Evolutionary conservation across 2,329 filamentous ascomycete genomes (phyloP).

Genomic region (Penicillium vulpinum): DNA sequence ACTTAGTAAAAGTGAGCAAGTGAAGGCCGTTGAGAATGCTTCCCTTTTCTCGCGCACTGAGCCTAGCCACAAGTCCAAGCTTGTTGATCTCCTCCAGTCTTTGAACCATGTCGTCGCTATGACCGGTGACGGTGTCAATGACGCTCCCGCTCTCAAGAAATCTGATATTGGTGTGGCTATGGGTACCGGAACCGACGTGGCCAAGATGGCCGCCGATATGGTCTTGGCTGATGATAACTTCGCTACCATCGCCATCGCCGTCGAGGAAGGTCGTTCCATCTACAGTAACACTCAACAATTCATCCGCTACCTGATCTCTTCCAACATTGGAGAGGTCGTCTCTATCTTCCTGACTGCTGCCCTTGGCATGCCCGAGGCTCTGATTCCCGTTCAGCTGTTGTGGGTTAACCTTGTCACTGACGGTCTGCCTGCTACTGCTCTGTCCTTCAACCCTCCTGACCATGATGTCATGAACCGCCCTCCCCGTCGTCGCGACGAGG

Average conservation of each 20-base stretch:
- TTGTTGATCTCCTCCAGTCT: slow-evolving; percentile 93
- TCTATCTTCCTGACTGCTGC: slow-evolving; percentile 98
- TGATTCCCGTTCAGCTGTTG: slow-evolving; percentile 94
- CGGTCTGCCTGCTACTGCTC: slow-evolving; percentile 89
- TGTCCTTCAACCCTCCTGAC: slow-evolving; percentile 98
- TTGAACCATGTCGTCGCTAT: slow-evolving; percentile 94
- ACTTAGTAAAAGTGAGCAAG: slow-evolving; percentile 73
- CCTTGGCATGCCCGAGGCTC: slow-evolving; percentile 92
- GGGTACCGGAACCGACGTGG: slow-evolving; percentile 96
- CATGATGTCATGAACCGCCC: slow-evolving; percentile 95
- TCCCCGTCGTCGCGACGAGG: slow-evolving; percentile 88
- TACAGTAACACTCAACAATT: slow-evolving; percentile 99
- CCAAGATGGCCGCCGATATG: slow-evolving; percentile 97
- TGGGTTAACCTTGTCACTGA: slow-evolving; percentile 99
- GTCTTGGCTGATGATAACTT: slow-evolving; percentile 98
- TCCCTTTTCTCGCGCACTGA: slow-evolving; percentile 96
- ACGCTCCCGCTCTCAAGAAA: slow-evolving; percentile 96
- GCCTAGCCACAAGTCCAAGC: slow-evolving; percentile 93
- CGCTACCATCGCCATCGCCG: slow-evolving; percentile 91
- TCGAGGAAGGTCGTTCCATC: slow-evolving; percentile 96
- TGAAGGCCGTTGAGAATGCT: slow-evolving; percentile 79
- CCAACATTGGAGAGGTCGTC: slow-evolving; percentile 98
- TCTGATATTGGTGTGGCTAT: slow-evolving; percentile 98
- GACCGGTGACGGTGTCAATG: slow-evolving; percentile 98
- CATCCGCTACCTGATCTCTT: slow-evolving; percentile 97